Evolutionary conservation across 306 rosid genomes (phyloP).

Genomic region (Cucurbita argyrosperma): DNA sequence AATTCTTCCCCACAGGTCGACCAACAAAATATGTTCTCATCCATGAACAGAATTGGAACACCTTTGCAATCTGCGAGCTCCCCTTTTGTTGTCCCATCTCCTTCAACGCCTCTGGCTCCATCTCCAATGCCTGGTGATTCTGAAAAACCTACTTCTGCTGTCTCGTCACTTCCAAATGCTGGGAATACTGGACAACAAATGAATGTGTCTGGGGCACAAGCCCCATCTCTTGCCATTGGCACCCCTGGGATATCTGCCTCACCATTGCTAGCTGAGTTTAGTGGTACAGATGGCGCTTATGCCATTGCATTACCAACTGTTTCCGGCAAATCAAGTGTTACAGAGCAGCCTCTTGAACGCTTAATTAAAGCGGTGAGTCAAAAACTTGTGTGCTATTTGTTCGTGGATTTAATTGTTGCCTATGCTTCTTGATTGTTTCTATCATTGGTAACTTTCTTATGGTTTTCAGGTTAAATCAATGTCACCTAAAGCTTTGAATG

Average conservation of each 20-base stretch:
- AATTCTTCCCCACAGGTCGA: slow-evolving; percentile 90
- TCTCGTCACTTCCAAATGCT: slow-evolving; percentile 50
- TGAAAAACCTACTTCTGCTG: slow-evolving; percentile 52
- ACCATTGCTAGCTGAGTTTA: slow-evolving; percentile 86
- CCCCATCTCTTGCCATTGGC: slow-evolving; percentile 84
- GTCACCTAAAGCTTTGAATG: slow-evolving; percentile 47
- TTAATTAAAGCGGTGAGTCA: slow-evolving; percentile 59
- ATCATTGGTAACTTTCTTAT: not conserved
- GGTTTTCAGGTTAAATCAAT: slow-evolving; percentile 65
- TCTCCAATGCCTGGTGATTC: slow-evolving; percentile 73
- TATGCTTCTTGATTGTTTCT: not conserved
- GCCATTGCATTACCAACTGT: slow-evolving; percentile 37
- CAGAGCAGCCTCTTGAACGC: slow-evolving; percentile 82
- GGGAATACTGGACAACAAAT: slow-evolving; percentile 55
- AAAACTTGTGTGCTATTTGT: slow-evolving; percentile 7
- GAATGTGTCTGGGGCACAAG: slow-evolving; percentile 32
- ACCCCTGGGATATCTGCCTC: slow-evolving; percentile 99
- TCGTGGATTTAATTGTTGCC: not conserved
- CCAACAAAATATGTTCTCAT: slow-evolving; percentile 44
- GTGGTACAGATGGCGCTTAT: slow-evolving; percentile 42
- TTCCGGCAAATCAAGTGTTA: slow-evolving; percentile 47
- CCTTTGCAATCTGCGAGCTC: slow-evolving; percentile 77
- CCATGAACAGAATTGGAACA: slow-evolving; percentile 52
- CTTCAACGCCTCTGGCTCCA: slow-evolving; percentile 83
- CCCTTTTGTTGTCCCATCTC: slow-evolving; percentile 67